Evolutionary conservation across 257 asterid species (phyloP), one percentile per base, ranked within the genome.

Genomic region (Ilex aquifolium): DNA sequence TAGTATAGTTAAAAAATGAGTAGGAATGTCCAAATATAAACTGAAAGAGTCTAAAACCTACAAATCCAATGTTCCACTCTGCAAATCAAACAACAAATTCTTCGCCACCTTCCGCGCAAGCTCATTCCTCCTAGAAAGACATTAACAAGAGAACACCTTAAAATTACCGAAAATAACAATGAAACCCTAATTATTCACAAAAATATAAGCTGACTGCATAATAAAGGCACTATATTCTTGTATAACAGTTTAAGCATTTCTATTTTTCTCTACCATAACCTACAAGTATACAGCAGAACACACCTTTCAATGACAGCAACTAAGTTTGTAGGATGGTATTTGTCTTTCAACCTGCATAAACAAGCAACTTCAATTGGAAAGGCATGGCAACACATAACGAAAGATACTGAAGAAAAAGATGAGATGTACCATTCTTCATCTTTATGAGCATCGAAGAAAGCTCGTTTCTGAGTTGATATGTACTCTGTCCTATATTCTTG

Each of bases 401-500:
- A 61, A 61, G 44, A 56, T 27, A 50, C 42, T 50, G 30, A 42
- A 55, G n/a, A 15, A 46, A 52, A 46, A 12, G 61, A 75, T 57
- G 46, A 44, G 56, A 44, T 44, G 65, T 85, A 93, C 99, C 99
- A 93, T 77, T 90, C 96, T 81, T 93, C 95, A 79, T 82, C 87
- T 69, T 93, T 93, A 64, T 89, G 99, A 31, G 92, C 88, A 68
- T 77, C 80, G 67, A 93, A 93, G 73, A 80, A 93, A 60, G 87
- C 75, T 77, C 78, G 80, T 76, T 93, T 93, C 85, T 79, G 97
- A 60, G 99, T 88, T 51, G 92, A 65, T 76, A 87, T 81, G 58
- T 83, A 93, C 77, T 88, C 97, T 61, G 95, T 75, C 79, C 73
- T 71, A 90, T 93, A 93, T 77, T 93, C 99, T 76, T 90, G 96